phyloP scores from a whole-genome alignment of 2,329 filamentous ascomycete genomes.

The Dactylellina leptospora region DNA sequence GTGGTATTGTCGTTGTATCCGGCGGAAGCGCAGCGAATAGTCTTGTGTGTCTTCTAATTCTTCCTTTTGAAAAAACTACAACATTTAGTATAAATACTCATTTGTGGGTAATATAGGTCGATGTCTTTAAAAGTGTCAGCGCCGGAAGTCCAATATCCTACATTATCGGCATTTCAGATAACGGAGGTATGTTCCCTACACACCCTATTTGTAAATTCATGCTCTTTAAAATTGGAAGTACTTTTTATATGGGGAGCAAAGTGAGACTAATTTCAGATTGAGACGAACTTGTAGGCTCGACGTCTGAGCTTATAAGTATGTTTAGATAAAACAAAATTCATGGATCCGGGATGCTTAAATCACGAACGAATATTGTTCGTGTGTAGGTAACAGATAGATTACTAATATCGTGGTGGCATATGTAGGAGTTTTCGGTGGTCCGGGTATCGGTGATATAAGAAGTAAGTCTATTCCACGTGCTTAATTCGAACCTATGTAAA shows the following conservation, averaged over 20 bases:
- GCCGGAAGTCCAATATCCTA: constrained; percentile 63
- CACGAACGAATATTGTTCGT: too few species aligned
- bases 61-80: not conserved
- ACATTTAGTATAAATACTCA: not conserved
- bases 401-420: too few species aligned
- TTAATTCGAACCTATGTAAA: too few species aligned
- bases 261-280: not conserved
- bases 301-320: constrained; percentile 70
- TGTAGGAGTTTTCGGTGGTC: constrained; percentile 92
- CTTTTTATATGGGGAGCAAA: not conserved
- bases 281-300: constrained; percentile 67
- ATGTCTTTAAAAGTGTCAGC: constrained; percentile 49
- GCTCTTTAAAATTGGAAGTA: not conserved
- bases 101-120: constrained; percentile 21
- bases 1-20: constrained; percentile 44
- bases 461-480: constrained; percentile 70
- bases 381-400: not conserved
- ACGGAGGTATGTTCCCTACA: constrained; percentile 68
- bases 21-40: constrained; percentile 51
- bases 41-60: constrained; percentile 19
- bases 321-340: too few species aligned
- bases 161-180: constrained; percentile 94
- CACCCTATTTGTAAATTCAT: not conserved
- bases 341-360: too few species aligned
- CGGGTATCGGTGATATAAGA: constrained; percentile 81